Percentiles rank a stretch among this genome's conserved stretches.
phyloP scores from a whole-genome alignment of 202 grass and related monocot genomes.

The Setaria viridis region DNA sequence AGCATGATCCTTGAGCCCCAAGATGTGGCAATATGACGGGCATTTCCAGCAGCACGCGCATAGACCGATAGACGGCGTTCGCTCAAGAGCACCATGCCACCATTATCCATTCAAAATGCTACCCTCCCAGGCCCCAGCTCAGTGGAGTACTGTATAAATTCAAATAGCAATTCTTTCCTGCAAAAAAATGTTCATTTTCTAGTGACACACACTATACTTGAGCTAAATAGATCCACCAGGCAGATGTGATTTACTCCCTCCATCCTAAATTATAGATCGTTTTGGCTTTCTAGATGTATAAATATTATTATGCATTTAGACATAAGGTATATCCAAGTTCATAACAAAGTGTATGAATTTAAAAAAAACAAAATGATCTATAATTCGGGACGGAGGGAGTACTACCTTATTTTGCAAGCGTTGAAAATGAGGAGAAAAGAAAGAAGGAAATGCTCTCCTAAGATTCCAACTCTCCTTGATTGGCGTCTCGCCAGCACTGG shows the following conservation, averaged over 20 bases:
- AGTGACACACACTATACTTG: too few relatives aligned
- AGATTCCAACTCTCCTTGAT: slow-evolving; percentile 37
- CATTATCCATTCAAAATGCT: not conserved
- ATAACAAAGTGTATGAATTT: too few relatives aligned
- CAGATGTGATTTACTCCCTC: too few relatives aligned
- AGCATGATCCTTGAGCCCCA: not conserved
- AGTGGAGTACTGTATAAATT: not conserved
- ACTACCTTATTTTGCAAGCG: too few relatives aligned
- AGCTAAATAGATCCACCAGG: too few relatives aligned
- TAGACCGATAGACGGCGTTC: not conserved
- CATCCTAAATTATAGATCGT: too few relatives aligned
- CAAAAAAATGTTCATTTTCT: not conserved
- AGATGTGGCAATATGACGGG: not conserved
- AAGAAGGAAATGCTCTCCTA: not conserved
- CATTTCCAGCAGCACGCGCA: not conserved
- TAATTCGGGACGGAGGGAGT: too few relatives aligned
- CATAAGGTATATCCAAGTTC: too few relatives aligned
- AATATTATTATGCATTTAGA: too few relatives aligned
- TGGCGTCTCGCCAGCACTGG: slow-evolving; percentile 1
- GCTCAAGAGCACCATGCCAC: not conserved
- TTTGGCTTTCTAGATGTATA: too few relatives aligned
- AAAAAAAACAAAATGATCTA: too few relatives aligned
- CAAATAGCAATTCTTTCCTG: not conserved
- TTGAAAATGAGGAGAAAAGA: too few relatives aligned
- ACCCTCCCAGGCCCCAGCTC: not conserved